Base-by-base conservation (phyloP, 768 basidiomycete genomes). In the Postia placenta region DNA sequence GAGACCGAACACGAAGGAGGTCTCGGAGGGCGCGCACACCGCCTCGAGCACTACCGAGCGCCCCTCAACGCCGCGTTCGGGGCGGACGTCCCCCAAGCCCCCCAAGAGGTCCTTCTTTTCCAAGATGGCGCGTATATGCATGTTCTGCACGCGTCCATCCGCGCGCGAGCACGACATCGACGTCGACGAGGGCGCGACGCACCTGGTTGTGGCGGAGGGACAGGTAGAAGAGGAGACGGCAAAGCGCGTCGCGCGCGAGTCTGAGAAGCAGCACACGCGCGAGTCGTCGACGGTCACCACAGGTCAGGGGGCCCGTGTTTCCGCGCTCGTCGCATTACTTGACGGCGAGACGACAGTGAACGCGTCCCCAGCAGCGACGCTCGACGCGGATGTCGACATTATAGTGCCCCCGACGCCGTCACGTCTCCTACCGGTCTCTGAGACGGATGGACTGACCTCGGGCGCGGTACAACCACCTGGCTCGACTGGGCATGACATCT, bases 401-500 rank as follows among this genome's bases (percentile, higher is more conserved):
- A 44, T 74, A 46, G 57, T 75, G 1, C 74, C 78, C 11, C 73
- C 79, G 22, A 74, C 76, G 2, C 76, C 78, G 14, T 70, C 72
- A 48, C 54, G 57, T 38, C 60, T 78, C 2, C 60, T 79, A 4
- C 80, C 89, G 6, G 69, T 75, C 20, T 76, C 80, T 5, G 91
- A 93, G 67, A 91, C 92, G 5, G 90, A 85, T 52, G 91, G 88
- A 12, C 72, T 95, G 50, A 90, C 88, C 2, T 90, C 89, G n/a
- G 87, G 90, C 35, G 89, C 90, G 37, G 92, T 94, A 26, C 89
- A 93, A 59, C 78, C 92, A 2, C 92, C 94, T 15, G 92, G 92
- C 35, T 89, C 91, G 22, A 86, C 79, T 46, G 86, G 78, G 38
- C 68, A 54, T 49, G 64, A 62, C 55, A 60, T 61, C 44, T 35